Conservation (phyloP, 2,329 filamentous ascomycete genomes). For the Lecanosticta acicola region DNA sequence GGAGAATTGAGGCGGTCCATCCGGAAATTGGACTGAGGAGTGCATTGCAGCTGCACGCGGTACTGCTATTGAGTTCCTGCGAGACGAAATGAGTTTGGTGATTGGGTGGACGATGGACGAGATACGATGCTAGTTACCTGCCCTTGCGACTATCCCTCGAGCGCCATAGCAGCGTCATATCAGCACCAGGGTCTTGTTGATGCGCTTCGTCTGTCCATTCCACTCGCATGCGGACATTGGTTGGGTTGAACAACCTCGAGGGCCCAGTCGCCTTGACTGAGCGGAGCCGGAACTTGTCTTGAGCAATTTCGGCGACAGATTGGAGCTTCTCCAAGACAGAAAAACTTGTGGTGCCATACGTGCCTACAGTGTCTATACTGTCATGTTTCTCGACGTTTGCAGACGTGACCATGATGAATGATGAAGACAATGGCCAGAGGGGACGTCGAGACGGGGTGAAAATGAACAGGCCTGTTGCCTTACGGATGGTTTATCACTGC, state of each 20-base stretch:
- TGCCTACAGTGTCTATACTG: neutral
- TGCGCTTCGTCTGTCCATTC: neutral
- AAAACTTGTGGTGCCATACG: neutral
- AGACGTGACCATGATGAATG: neutral
- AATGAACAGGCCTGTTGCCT: too few relatives aligned
- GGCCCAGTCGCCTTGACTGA: constrained; percentile 2
- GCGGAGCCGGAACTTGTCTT: constrained; percentile 1
- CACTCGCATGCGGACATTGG: constrained; percentile 7
- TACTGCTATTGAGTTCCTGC: constrained; percentile 10
- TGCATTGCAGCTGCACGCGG: neutral
- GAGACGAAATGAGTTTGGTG: too few relatives aligned
- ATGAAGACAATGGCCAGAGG: neutral
- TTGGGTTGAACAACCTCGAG: constrained; percentile 6
- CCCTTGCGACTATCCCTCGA: constrained; percentile 19
- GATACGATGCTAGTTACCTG: constrained; percentile 1
- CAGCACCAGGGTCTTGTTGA: neutral
- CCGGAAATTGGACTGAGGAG: neutral
- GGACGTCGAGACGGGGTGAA: too few relatives aligned
- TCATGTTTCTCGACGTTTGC: neutral
- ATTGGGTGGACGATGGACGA: neutral
- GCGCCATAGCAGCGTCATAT: constrained; percentile 13
- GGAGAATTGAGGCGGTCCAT: neutral
- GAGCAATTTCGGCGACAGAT: neutral
- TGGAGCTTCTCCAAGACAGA: neutral
- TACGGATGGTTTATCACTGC: too few relatives aligned